These are phyloP conservation scores for Penicillium cinerascens DNA, from an alignment of 495 filamentous ascomycete genomes.

Conservation along the genomic window DNA sequence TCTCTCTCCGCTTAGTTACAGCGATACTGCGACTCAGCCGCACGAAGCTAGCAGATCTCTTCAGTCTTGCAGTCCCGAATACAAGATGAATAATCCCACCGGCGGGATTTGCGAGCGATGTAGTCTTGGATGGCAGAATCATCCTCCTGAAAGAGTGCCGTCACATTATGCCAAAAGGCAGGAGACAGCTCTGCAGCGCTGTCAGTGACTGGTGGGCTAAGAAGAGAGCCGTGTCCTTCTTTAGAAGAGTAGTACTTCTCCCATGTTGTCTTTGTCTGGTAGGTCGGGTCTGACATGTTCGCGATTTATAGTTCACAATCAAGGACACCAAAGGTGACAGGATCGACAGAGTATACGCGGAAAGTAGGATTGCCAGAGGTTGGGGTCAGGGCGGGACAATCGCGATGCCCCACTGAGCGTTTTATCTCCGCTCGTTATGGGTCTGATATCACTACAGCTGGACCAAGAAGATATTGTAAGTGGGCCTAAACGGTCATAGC, in stretches of 20 bases:
- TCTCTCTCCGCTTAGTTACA: too few species aligned
- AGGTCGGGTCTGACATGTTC: conserved; percentile 43
- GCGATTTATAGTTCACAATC: conserved; percentile 50
- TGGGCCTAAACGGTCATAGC: too few species aligned
- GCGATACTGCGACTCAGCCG: conserved; percentile 31
- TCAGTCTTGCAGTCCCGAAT: conserved; percentile 34
- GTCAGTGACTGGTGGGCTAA: conserved; percentile 38
- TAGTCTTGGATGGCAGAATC: conserved; percentile 40
- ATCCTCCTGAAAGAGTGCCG: conserved; percentile 34
- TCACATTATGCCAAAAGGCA: conserved; percentile 58
- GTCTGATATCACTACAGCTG: too few species aligned
- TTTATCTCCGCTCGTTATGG: neutral
- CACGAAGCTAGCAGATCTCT: conserved; percentile 41
- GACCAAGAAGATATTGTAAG: too few species aligned
- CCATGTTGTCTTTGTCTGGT: conserved; percentile 45
- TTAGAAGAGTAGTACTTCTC: conserved; percentile 51
- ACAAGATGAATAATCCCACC: conserved; percentile 34
- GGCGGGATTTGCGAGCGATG: conserved; percentile 35
- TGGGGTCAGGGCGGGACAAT: conserved; percentile 46
- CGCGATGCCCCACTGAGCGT: neutral
- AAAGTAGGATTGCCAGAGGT: conserved; percentile 51
- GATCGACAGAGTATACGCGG: conserved; percentile 53
- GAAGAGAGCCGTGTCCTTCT: conserved; percentile 46
- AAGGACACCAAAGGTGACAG: conserved; percentile 49
- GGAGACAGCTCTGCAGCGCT: conserved; percentile 44